These are phyloP conservation scores for Diospyros lotus DNA, from an alignment of 148 eudicot species.

Conservation along the genomic window DNA sequence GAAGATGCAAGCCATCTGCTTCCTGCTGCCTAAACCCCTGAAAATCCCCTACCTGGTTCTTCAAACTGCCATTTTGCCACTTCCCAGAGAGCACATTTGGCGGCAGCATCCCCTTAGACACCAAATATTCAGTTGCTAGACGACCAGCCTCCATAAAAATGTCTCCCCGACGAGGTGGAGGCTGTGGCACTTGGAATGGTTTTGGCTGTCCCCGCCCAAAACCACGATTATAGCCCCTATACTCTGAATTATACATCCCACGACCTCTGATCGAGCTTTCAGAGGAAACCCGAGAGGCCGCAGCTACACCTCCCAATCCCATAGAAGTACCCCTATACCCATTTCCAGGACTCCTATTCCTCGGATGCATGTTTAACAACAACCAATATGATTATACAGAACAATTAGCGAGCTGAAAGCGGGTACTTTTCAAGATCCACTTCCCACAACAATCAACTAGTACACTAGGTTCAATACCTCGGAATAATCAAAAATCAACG, in stretches of 20 bases:
- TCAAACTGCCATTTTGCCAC: conserved; percentile 46
- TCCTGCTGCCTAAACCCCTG: conserved; percentile 38
- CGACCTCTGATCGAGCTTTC: conserved; percentile 38
- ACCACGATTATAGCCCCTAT: conserved; percentile 35
- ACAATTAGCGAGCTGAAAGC: not conserved
- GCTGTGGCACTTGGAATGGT: conserved; percentile 37
- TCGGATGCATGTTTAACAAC: conserved; percentile 33
- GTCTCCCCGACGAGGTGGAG: conserved; percentile 43
- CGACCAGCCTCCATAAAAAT: conserved; percentile 88
- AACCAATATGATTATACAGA: not conserved
- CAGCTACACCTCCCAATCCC: conserved; percentile 31
- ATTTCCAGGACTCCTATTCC: conserved; percentile 49
- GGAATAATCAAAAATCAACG: not conserved
- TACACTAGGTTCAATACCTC: not conserved
- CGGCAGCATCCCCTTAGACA: conserved; percentile 68
- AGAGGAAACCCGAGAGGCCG: conserved; percentile 34
- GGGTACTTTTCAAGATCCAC: not conserved
- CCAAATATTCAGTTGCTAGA: conserved; percentile 81
- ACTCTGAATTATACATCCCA: conserved; percentile 31
- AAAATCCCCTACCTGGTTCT: conserved; percentile 33
- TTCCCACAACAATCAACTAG: not conserved
- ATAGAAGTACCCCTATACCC: conserved; percentile 39
- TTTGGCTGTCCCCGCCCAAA: conserved; percentile 46
- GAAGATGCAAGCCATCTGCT: conserved; percentile 24
- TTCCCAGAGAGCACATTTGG: conserved; percentile 55